Percentiles rank a stretch among this genome's conserved stretches.
phyloP scores from a whole-genome alignment of 352 stramenopile species.

The Phytophthora citricola region DNA sequence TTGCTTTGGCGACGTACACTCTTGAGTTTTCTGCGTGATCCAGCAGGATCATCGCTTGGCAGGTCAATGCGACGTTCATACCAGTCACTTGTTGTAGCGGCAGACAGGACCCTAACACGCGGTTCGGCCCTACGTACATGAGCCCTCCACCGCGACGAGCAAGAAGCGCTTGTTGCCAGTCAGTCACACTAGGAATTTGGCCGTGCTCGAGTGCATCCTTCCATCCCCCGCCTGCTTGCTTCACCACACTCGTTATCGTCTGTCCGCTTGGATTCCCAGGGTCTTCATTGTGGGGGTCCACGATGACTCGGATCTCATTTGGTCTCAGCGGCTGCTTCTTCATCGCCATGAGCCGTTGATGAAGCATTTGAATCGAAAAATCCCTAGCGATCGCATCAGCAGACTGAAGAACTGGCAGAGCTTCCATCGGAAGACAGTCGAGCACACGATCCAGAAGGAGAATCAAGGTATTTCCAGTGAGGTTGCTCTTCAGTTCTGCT shows the following conservation, averaged over 20 bases:
- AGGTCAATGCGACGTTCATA: constrained; percentile 72
- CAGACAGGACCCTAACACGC: constrained; percentile 62
- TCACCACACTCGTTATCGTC: constrained; percentile 53
- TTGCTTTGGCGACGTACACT: constrained; percentile 88
- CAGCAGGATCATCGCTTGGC: constrained; percentile 73
- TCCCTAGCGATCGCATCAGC: constrained; percentile 67
- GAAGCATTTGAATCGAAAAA: constrained; percentile 76
- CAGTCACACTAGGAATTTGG: constrained; percentile 60
- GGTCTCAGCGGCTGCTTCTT: constrained; percentile 63
- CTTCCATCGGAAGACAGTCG: constrained; percentile 59
- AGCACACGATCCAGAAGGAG: constrained; percentile 67
- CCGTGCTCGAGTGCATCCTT: constrained; percentile 70
- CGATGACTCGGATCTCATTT: constrained; percentile 69
- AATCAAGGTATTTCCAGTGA: constrained; percentile 50
- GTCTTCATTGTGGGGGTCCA: constrained; percentile 72
- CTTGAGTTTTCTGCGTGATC: constrained; percentile 82
- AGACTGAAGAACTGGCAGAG: constrained; percentile 48
- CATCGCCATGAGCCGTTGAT: constrained; percentile 53
- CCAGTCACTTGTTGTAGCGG: constrained; percentile 53
- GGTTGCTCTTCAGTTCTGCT: constrained; percentile 47
- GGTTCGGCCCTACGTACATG: constrained; percentile 78
- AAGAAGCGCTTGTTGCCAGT: constrained; percentile 78
- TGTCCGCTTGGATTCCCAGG: constrained; percentile 36
- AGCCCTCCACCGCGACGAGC: constrained; percentile 61
- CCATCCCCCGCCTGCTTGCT: constrained; percentile 56